Evolutionary conservation across 2,329 filamentous ascomycete genomes (phyloP).

Genomic region (Penicillium sp.): DNA sequence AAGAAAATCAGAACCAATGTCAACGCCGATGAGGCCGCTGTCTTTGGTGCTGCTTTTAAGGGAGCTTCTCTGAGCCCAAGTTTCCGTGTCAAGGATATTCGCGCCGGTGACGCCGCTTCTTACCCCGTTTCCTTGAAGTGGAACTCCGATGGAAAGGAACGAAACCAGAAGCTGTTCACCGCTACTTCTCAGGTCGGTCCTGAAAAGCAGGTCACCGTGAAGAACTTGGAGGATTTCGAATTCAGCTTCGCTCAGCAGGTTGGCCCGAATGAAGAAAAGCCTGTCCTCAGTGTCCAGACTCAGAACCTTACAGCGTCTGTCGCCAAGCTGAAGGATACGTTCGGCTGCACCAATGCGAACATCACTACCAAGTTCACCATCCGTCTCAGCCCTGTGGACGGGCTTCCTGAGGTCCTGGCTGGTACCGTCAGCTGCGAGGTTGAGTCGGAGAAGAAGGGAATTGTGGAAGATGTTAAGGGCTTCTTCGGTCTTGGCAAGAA

Average conservation of each 20-base stretch:
- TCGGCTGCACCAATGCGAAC: conserved; percentile 72
- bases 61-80: conserved; percentile 88
- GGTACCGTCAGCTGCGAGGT: conserved; percentile 84
- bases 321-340: conserved; percentile 72
- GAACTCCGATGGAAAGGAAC: conserved; percentile 66
- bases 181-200: conserved; percentile 71
- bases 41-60: conserved; percentile 93
- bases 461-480: conserved; percentile 94
- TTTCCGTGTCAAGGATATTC: conserved; percentile 97
- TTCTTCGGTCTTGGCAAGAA: conserved; percentile 94
- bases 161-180: conserved; percentile 80
- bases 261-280: conserved; percentile 46
- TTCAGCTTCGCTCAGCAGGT: conserved; percentile 74
- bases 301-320: conserved; percentile 84
- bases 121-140: conserved; percentile 78
- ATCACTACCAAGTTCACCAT: conserved; percentile 78
- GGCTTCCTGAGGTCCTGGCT: conserved; percentile 73
- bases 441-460: conserved; percentile 71
- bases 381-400: conserved; percentile 68
- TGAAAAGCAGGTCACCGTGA: conserved; percentile 80
- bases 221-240: conserved; percentile 76
- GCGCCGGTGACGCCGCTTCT: conserved; percentile 70
- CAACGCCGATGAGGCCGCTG: conserved; percentile 94
- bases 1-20: conserved; percentile 90
- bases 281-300: conserved; percentile 67